phyloP scores from a whole-genome alignment of 371 early-diverging fungal genomes.

The Rhizomucor miehei region DNA sequence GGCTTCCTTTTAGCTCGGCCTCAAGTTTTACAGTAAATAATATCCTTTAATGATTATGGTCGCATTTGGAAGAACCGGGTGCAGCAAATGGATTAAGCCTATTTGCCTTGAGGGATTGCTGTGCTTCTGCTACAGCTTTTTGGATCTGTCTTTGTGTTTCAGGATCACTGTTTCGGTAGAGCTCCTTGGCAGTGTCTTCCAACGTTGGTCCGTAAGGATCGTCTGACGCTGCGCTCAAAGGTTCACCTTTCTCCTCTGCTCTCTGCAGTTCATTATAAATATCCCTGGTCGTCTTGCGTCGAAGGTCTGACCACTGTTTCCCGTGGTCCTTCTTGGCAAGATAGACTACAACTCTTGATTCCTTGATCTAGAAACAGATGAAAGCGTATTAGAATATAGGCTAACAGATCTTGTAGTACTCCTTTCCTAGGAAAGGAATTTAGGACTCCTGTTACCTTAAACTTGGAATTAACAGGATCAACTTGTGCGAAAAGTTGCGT shows the following conservation, averaged over 20 bases:
- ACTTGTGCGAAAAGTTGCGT: slow-evolving; percentile 17
- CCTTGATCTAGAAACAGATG: slow-evolving; percentile 17
- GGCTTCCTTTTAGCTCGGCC: too few relatives aligned
- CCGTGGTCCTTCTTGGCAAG: slow-evolving; percentile 20
- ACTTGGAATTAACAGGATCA: slow-evolving; percentile 9
- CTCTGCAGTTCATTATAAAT: slow-evolving; percentile 21
- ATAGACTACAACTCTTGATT: slow-evolving; percentile 16
- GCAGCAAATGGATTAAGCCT: slow-evolving; percentile 6
- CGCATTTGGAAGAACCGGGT: background rate
- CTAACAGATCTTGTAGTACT: too few relatives aligned
- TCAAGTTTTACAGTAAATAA: background rate
- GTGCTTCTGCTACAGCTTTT: background rate
- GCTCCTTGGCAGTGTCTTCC: slow-evolving; percentile 1
- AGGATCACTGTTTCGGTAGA: background rate
- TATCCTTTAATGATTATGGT: slow-evolving; percentile 2
- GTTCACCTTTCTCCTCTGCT: slow-evolving; percentile 16
- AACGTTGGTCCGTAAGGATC: background rate
- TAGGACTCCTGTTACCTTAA: slow-evolving; percentile 18
- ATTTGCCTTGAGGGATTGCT: background rate
- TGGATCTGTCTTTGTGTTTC: background rate
- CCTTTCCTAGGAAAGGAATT: too few relatives aligned
- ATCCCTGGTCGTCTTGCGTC: slow-evolving; percentile 19
- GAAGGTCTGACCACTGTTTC: slow-evolving; percentile 22
- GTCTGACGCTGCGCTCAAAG: too few relatives aligned
- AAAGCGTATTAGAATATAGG: too few relatives aligned